A percentile compares a stretch with the other conserved stretches of the same genome.
Evolutionary conservation across 78 protist species (phyloP).

Genomic region (Salpingoeca rosetta): DNA sequence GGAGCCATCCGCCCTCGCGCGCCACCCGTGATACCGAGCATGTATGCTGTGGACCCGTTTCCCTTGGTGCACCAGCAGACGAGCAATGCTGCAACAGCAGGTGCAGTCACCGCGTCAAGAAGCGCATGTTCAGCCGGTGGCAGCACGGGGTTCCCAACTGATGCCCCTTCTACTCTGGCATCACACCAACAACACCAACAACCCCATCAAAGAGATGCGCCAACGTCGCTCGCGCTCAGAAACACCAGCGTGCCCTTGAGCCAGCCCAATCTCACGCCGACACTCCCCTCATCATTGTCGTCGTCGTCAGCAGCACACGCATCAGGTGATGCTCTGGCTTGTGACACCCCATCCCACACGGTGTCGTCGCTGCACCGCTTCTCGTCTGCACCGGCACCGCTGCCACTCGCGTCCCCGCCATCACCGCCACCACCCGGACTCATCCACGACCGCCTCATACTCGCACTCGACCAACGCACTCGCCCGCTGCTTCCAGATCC

Average conservation of each 20-base stretch:
- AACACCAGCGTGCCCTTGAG: too few species aligned
- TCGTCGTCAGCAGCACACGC: not conserved
- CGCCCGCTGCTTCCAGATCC: not conserved
- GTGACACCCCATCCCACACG: not conserved
- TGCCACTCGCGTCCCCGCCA: not conserved
- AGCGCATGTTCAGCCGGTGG: slow-evolving; percentile 3
- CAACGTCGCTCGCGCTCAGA: too few species aligned
- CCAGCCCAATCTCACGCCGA: too few species aligned
- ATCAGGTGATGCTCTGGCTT: not conserved
- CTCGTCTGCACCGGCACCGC: not conserved
- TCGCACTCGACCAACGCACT: not conserved
- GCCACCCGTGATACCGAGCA: too few species aligned
- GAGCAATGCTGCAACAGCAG: not conserved
- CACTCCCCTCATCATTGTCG: not conserved
- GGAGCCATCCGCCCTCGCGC: too few species aligned
- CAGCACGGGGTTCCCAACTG: too few species aligned
- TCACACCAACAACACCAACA: not conserved
- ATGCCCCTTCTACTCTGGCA: not conserved
- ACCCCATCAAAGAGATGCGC: not conserved
- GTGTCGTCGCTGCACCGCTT: not conserved
- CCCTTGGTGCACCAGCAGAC: not conserved
- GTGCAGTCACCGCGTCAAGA: not conserved
- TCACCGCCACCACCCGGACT: not conserved
- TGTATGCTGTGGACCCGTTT: too few species aligned
- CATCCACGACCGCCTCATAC: not conserved